Percentiles rank a stretch among this genome's conserved stretches.
phyloP scores from a whole-genome alignment of 345 rosid genomes.

The Reutealis trisperma region DNA sequence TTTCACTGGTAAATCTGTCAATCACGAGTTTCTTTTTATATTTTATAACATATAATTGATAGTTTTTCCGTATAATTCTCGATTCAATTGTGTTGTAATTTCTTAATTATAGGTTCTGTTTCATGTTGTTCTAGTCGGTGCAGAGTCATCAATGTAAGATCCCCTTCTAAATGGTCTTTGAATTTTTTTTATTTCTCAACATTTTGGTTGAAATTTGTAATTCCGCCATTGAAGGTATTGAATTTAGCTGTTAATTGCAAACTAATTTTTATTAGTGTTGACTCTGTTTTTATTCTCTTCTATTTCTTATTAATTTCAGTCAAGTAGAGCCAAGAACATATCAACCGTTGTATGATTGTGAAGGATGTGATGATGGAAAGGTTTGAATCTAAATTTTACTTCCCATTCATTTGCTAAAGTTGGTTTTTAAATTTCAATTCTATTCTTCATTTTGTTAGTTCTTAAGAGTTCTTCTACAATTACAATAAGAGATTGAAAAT shows the following conservation, averaged over 20 bases:
- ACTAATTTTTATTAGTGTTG: background rate
- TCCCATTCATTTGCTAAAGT: background rate
- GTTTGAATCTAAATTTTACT: slow-evolving; percentile 29
- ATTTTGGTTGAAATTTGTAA: background rate
- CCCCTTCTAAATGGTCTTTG: background rate
- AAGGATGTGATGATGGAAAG: slow-evolving; percentile 38
- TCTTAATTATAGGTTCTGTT: slow-evolving; percentile 43
- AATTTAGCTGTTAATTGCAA: background rate
- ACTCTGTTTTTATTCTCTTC: slow-evolving; percentile 6
- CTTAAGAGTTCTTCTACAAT: background rate
- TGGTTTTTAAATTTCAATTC: background rate
- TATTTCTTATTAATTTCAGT: slow-evolving; percentile 31
- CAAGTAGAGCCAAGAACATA: slow-evolving; percentile 42
- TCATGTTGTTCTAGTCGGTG: slow-evolving; percentile 36
- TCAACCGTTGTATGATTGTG: slow-evolving; percentile 39
- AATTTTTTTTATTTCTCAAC: background rate
- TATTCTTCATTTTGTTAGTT: background rate
- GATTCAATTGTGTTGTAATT: background rate
- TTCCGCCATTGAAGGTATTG: too few species aligned
- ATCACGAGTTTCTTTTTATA: background rate
- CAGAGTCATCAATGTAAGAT: slow-evolving; percentile 48
- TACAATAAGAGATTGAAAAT: background rate
- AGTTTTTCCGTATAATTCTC: background rate
- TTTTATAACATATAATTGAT: background rate
- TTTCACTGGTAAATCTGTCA: slow-evolving; percentile 31